These are phyloP conservation scores for Grifola frondosa DNA, from an alignment of 1,284 basidiomycete species.

Conservation along the genomic window DNA sequence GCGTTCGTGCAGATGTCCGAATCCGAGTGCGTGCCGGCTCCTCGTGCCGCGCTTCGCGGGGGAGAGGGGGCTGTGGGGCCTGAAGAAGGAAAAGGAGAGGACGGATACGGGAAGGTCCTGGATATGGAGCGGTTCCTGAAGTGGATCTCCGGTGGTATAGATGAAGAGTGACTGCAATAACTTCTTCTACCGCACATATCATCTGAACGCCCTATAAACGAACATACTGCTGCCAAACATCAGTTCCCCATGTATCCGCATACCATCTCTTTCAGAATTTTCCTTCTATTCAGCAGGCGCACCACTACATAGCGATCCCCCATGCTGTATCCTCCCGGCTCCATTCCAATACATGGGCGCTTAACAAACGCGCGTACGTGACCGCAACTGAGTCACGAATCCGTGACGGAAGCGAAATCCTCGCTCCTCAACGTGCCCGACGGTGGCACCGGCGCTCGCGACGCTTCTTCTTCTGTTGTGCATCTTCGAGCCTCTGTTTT, in stretches of 20 bases:
- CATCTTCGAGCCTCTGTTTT: background rate
- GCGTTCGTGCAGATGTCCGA: slow-evolving; percentile 57
- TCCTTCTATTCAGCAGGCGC: slow-evolving; percentile 2
- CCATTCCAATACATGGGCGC: background rate
- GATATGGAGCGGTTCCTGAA: slow-evolving; percentile 34
- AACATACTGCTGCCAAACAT: no score
- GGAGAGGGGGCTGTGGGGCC: background rate
- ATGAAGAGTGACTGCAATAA: slow-evolving; percentile 2
- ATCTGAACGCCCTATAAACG: no score
- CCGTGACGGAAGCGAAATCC: background rate
- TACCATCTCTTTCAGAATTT: background rate
- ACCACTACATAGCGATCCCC: no score
- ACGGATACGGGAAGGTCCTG: slow-evolving; percentile 40
- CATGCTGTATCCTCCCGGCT: no score
- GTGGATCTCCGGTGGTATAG: slow-evolving; percentile 26
- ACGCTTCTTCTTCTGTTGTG: slow-evolving; percentile 7
- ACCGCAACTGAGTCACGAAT: slow-evolving; percentile 2
- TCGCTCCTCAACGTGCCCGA: no score
- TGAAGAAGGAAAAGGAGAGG: slow-evolving; percentile 8
- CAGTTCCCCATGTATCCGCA: no score
- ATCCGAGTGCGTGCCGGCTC: slow-evolving; percentile 2
- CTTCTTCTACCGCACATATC: no score
- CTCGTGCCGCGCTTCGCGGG: background rate
- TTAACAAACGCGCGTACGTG: slow-evolving; percentile 1
- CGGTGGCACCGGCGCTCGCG: slow-evolving; percentile 5